Conservation (phyloP, 306 rosid genomes). For the Malus fusca region DNA sequence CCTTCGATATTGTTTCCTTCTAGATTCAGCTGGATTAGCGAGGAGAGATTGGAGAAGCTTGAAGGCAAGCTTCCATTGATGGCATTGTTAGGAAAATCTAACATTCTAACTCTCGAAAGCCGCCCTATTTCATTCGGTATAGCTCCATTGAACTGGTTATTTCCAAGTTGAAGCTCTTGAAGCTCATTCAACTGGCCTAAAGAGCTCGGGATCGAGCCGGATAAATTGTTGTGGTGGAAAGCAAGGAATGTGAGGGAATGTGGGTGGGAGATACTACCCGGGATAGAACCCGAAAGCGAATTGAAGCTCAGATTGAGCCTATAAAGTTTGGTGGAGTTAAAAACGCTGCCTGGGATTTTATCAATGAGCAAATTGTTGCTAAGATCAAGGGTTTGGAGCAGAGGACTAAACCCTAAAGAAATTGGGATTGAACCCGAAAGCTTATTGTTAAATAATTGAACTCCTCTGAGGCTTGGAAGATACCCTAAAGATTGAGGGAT, state of each 20-base stretch:
- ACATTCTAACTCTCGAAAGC: constrained; percentile 38
- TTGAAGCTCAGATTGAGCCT: constrained; percentile 68
- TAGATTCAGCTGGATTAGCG: constrained; percentile 37
- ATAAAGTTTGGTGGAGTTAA: constrained; percentile 60
- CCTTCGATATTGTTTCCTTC: constrained; percentile 38
- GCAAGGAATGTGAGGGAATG: constrained; percentile 45
- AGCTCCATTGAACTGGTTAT: constrained; percentile 41
- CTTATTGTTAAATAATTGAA: constrained; percentile 69
- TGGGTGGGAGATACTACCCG: constrained; percentile 33
- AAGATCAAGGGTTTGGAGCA: constrained; percentile 76
- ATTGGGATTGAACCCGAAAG: constrained; percentile 68
- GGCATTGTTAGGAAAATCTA: constrained; percentile 50
- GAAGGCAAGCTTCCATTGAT: constrained; percentile 48
- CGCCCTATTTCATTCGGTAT: constrained; percentile 50
- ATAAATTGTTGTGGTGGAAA: constrained; percentile 66
- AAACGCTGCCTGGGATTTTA: constrained; percentile 52
- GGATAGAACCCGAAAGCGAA: constrained; percentile 60
- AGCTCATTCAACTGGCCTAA: constrained; percentile 41
- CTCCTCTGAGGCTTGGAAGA: constrained; percentile 72
- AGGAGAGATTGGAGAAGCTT: constrained; percentile 29
- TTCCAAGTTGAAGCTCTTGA: constrained; percentile 37
- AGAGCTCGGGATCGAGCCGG: constrained; percentile 49
- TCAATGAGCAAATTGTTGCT: constrained; percentile 58
- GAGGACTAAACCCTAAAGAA: constrained; percentile 59
- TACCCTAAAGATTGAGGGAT: constrained; percentile 70